A percentile compares a stretch with the other conserved stretches of the same genome.
phyloP scores from a whole-genome alignment of 306 rosid species.

The Adenanthera pavonina region DNA sequence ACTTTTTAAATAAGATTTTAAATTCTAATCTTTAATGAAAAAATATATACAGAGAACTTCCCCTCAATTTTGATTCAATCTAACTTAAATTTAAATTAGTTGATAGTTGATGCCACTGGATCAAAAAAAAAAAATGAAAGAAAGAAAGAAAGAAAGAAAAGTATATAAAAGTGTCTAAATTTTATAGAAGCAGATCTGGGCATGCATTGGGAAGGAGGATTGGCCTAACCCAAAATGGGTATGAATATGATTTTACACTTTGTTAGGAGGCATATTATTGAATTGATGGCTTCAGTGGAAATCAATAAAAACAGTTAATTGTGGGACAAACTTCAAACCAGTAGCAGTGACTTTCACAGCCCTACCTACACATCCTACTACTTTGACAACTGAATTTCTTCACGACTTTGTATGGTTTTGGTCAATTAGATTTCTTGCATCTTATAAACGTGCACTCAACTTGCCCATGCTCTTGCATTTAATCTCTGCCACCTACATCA shows the following conservation, averaged over 20 bases:
- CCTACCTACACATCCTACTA: not conserved
- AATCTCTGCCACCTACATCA: conserved; percentile 34
- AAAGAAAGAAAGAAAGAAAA: no score
- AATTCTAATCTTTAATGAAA: no score
- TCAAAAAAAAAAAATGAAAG: no score
- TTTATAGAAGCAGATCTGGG: conserved; percentile 32
- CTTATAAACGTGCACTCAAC: conserved; percentile 48
- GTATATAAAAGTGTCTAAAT: not conserved
- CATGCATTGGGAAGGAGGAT: conserved; percentile 38
- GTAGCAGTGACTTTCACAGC: conserved; percentile 25
- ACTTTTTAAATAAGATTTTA: no score
- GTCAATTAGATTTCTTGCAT: conserved; percentile 21
- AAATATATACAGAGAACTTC: no score
- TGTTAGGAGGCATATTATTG: not conserved
- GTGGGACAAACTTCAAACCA: conserved; percentile 27
- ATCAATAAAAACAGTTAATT: conserved; percentile 8
- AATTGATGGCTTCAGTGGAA: not conserved
- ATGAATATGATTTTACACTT: no score
- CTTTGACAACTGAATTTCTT: conserved; percentile 17
- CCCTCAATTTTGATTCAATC: no score
- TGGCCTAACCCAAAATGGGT: conserved; percentile 33
- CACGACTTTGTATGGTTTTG: conserved; percentile 27
- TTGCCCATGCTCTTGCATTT: conserved; percentile 51
- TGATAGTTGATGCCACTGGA: no score
- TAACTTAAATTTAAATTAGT: no score